Evolutionary conservation across 2,329 filamentous ascomycete species (phyloP).

Genomic region (Teratosphaeria nubilosa): DNA sequence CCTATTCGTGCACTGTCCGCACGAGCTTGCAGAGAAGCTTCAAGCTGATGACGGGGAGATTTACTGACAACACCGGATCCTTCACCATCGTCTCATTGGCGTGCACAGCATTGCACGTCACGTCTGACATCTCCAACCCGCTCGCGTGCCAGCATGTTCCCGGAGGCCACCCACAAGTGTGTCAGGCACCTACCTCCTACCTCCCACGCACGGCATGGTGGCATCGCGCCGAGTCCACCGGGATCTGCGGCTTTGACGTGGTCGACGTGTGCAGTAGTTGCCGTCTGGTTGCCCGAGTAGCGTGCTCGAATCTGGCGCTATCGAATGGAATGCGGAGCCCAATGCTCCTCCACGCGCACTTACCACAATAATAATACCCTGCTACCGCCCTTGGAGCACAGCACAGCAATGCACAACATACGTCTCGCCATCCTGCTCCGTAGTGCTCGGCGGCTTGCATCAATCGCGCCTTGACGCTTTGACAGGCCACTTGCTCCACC

Average conservation of each 20-base stretch:
- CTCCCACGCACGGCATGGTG: neutral
- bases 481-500: constrained; percentile 10
- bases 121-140: neutral
- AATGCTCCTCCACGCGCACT: constrained; percentile 9
- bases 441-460: constrained; percentile 9
- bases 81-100: neutral
- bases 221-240: neutral
- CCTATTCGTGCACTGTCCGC: neutral
- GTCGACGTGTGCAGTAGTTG: constrained; percentile 16
- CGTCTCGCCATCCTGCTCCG: neutral
- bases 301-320: constrained; percentile 13
- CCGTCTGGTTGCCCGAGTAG: constrained; percentile 9
- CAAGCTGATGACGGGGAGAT: neutral
- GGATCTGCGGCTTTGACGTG: constrained; percentile 12
- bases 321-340: constrained; percentile 11
- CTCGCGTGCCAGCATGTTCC: neutral
- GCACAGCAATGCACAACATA: constrained; percentile 21
- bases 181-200: neutral
- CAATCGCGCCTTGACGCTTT: constrained; percentile 11
- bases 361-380: neutral
- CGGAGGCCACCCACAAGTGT: neutral
- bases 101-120: neutral
- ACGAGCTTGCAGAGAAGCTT: neutral
- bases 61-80: neutral
- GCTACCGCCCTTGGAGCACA: constrained; percentile 7